Conservation (phyloP, 2,329 filamentous ascomycete species). For the Bisporella sp. region DNA sequence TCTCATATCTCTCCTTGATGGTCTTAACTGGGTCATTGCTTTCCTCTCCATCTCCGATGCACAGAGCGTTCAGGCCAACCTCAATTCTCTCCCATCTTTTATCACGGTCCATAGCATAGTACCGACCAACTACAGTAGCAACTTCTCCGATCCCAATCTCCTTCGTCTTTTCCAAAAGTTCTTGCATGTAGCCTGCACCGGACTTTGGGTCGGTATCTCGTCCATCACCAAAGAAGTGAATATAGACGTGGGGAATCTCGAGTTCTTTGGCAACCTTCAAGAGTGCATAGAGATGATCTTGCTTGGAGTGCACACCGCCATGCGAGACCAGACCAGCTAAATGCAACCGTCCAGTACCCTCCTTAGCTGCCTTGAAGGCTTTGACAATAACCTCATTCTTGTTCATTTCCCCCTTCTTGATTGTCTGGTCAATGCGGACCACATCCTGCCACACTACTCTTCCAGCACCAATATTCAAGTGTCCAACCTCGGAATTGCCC, state of each 20-base stretch:
- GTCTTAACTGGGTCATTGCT: conserved; percentile 79
- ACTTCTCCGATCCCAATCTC: conserved; percentile 83
- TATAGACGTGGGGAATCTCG: conserved; percentile 83
- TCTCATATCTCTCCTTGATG: conserved; percentile 80
- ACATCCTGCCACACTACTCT: conserved; percentile 98
- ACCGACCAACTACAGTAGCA: conserved; percentile 88
- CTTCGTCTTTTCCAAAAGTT: conserved; percentile 72
- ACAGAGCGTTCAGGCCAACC: conserved; percentile 74
- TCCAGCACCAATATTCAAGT: conserved; percentile 96
- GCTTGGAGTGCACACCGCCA: conserved; percentile 96
- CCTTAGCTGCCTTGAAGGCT: conserved; percentile 72
- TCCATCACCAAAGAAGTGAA: conserved; percentile 98
- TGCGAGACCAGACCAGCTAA: conserved; percentile 89
- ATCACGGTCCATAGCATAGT: conserved; percentile 99
- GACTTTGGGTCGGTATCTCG: conserved; percentile 98
- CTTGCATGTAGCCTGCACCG: conserved; percentile 77
- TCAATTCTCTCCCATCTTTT: conserved; percentile 98
- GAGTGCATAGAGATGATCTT: conserved; percentile 83
- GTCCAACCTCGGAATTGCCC: conserved; percentile 98
- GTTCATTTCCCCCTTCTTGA: conserved; percentile 47
- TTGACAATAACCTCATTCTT: conserved; percentile 34
- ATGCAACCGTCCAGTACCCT: conserved; percentile 86
- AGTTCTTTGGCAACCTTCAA: conserved; percentile 86
- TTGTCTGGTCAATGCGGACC: conserved; percentile 86
- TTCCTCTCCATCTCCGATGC: conserved; percentile 80